These are phyloP conservation scores for Fusarium verrucosum DNA, from an alignment of 2,329 filamentous ascomycete genomes.

Conservation along the genomic window DNA sequence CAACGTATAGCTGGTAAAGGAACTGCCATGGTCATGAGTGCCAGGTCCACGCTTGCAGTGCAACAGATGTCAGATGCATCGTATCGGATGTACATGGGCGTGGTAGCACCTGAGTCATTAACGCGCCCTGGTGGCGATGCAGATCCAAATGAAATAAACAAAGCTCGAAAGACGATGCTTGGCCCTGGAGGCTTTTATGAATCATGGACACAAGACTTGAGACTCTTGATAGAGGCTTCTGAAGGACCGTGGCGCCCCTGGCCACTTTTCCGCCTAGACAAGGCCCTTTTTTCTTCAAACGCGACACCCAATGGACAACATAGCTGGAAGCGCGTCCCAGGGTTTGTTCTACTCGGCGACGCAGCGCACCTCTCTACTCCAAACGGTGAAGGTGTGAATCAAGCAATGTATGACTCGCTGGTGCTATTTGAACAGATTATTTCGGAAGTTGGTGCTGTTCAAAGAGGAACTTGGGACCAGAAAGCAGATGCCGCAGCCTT, in stretches of 20 bases:
- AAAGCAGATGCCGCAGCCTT: not conserved
- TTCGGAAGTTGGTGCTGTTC: not conserved
- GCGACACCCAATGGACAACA: fast-evolving
- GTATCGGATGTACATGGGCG: not conserved
- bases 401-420: slow-evolving; percentile 5
- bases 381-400: slow-evolving; percentile 6
- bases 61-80: slow-evolving; percentile 1
- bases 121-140: not conserved
- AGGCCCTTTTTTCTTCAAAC: not conserved
- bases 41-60: not conserved
- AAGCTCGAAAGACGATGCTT: not conserved
- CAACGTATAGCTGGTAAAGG: slow-evolving; percentile 1
- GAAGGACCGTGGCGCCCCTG: slow-evolving; percentile 1
- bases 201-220: not conserved
- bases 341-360: not conserved
- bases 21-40: slow-evolving; percentile 2
- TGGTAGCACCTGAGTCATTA: not conserved
- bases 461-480: not conserved
- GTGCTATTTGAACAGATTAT: not conserved
- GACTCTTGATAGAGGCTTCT: not conserved
- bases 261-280: slow-evolving; percentile 4
- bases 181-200: not conserved
- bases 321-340: not conserved
- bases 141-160: not conserved
- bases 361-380: slow-evolving; percentile 1